phyloP scores from a whole-genome alignment of 2,329 filamentous ascomycete genomes.

The Claviceps humidiphila region DNA sequence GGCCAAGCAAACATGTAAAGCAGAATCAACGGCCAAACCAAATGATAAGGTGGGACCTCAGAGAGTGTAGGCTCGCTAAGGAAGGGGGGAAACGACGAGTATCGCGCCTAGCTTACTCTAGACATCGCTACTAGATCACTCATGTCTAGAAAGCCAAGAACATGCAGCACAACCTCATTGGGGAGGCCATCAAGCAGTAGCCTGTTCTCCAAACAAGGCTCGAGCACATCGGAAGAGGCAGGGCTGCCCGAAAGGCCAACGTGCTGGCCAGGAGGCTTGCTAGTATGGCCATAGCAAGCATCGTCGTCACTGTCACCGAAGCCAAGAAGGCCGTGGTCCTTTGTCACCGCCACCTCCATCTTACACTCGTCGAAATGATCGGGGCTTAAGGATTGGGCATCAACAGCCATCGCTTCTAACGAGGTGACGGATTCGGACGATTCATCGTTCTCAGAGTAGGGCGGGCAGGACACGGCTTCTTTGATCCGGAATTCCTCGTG shows the following conservation, averaged over 20 bases:
- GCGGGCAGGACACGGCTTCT: neutral
- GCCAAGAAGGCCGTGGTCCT: neutral
- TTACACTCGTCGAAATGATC: neutral
- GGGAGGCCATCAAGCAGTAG: conserved; percentile 30
- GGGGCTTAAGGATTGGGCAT: neutral
- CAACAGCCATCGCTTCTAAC: neutral
- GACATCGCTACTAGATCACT: conserved; percentile 42
- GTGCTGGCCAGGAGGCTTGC: neutral
- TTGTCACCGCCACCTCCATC: neutral
- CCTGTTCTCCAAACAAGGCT: neutral
- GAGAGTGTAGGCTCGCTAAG: neutral
- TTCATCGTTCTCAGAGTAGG: neutral
- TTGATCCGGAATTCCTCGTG: conserved; percentile 1
- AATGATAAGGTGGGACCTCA: too few species aligned
- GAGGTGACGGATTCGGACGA: neutral
- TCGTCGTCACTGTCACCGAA: neutral
- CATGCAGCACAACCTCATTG: conserved; percentile 43
- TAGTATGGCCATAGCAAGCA: neutral
- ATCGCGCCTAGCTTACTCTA: conserved; percentile 31
- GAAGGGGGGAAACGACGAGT: neutral
- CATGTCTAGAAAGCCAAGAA: conserved; percentile 43
- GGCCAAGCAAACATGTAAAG: neutral
- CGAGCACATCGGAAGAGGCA: neutral
- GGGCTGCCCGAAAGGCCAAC: neutral
- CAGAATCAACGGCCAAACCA: too few species aligned